A percentile compares a stretch with the other conserved stretches of the same genome.
Conservation (phyloP, 441 rosid genomes). For the Gossypium armourianum region DNA sequence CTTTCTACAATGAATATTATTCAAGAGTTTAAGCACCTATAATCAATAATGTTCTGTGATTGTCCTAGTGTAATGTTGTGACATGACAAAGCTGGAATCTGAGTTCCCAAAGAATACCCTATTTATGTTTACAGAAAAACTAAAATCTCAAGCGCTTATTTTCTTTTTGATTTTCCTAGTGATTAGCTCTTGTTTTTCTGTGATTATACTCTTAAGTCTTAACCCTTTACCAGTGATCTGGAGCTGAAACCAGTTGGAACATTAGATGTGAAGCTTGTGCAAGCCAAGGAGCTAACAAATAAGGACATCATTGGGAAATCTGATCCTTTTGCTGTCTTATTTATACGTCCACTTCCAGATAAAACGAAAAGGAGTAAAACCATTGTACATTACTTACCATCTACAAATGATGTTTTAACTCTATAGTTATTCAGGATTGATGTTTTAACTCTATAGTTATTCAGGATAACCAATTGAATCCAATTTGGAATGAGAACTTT, state of each 20-base stretch:
- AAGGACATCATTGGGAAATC: conserved; percentile 92
- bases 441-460: neutral
- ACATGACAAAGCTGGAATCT: neutral
- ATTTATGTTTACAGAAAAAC: neutral
- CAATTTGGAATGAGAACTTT: conserved; percentile 88
- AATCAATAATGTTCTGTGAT: neutral
- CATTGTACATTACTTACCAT: conserved; percentile 38
- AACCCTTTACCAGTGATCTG: conserved; percentile 41
- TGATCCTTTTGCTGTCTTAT: conserved; percentile 73
- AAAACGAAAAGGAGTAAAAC: conserved; percentile 66
- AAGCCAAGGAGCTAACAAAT: conserved; percentile 75
- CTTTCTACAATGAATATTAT: neutral
- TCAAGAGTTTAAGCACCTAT: neutral
- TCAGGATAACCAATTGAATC: conserved; percentile 74
- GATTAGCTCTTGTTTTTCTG: neutral
- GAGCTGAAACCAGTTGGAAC: conserved; percentile 83
- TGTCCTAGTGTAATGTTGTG: neutral
- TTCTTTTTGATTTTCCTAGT: neutral
- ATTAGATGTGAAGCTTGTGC: conserved; percentile 88
- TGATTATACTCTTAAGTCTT: neutral
- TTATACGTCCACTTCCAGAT: conserved; percentile 65
- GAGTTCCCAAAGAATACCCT: neutral
- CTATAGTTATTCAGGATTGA: neutral
- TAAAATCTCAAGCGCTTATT: neutral
- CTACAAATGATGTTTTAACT: neutral